These are phyloP conservation scores for Apiotrichum brassicae DNA, from an alignment of 1,284 basidiomycete genomes.

Conservation along the genomic window DNA sequence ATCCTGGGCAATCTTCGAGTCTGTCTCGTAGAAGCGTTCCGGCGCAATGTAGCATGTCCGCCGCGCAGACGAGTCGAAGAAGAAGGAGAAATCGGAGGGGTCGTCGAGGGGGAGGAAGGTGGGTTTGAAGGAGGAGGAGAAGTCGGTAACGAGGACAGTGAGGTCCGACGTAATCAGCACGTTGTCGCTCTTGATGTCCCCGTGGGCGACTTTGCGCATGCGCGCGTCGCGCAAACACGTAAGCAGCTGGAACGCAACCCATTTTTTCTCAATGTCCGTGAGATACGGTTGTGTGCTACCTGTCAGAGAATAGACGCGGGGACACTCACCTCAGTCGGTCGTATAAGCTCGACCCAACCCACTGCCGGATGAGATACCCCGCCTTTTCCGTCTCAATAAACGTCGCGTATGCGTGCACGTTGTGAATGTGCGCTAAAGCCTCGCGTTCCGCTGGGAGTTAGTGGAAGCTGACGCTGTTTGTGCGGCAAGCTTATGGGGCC, in stretches of 20 bases:
- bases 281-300: slow-evolving; percentile 90
- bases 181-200: slow-evolving; percentile 97
- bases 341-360: slow-evolving; percentile 90
- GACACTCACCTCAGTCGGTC: slow-evolving; percentile 86
- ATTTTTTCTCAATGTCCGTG: slow-evolving; percentile 87
- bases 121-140: slow-evolving; percentile 88
- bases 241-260: slow-evolving; percentile 93
- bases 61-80: slow-evolving; percentile 89
- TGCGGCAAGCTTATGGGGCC: too few relatives aligned
- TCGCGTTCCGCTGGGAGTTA: too few relatives aligned
- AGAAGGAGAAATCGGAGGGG: slow-evolving; percentile 95
- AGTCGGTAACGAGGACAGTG: slow-evolving; percentile 91
- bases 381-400: slow-evolving; percentile 95
- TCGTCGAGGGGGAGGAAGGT: slow-evolving; percentile 93
- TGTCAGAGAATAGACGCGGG: not conserved
- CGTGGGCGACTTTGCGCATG: slow-evolving; percentile 74
- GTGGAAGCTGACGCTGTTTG: too few relatives aligned
- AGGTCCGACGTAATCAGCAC: slow-evolving; percentile 95
- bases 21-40: slow-evolving; percentile 84
- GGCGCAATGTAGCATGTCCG: slow-evolving; percentile 95
- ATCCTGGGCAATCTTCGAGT: slow-evolving; percentile 58
- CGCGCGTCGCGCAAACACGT: slow-evolving; percentile 77
- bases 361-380: slow-evolving; percentile 91
- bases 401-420: slow-evolving; percentile 82
- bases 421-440: slow-evolving; percentile 72